phyloP scores from a whole-genome alignment of 1,139 yeast genomes.

The Yamadazyma jaroonii region DNA sequence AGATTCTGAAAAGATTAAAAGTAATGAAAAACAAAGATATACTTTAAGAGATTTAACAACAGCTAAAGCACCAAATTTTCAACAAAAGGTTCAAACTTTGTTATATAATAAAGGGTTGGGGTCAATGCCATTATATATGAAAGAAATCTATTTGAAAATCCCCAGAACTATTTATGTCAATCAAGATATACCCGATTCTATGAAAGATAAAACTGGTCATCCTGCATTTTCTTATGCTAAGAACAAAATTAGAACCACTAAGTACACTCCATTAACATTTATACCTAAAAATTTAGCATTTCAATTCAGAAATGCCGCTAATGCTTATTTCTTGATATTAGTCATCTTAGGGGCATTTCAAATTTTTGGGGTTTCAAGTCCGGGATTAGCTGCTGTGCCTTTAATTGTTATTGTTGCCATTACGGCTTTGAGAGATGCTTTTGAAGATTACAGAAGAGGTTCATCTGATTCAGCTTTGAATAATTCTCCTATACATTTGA shows the following conservation, averaged over 20 bases:
- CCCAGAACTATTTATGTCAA: constrained; percentile 42
- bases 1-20: not conserved
- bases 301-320: constrained; percentile 90
- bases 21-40: not conserved
- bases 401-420: constrained; percentile 85
- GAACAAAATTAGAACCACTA: constrained; percentile 93
- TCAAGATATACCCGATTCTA: constrained; percentile 29
- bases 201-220: constrained; percentile 46
- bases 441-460: constrained; percentile 89
- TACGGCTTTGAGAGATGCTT: constrained; percentile 89
- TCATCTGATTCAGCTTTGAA: constrained; percentile 79
- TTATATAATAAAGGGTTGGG: constrained; percentile 32
- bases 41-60: constrained; percentile 21
- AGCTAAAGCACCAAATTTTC: constrained; percentile 33
- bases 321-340: constrained; percentile 76
- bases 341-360: constrained; percentile 84
- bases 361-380: constrained; percentile 87
- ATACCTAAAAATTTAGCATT: constrained; percentile 76
- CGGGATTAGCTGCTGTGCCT: constrained; percentile 91
- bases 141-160: constrained; percentile 31
- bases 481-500: constrained; percentile 77
- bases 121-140: constrained; percentile 33
- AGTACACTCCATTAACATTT: constrained; percentile 87
- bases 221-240: constrained; percentile 65
- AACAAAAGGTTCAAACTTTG: constrained; percentile 24